Evolutionary conservation across 1,284 basidiomycete species (phyloP), one percentile per base, ranked within the genome.

Genomic region (Salmacisia buchloeana): DNA sequence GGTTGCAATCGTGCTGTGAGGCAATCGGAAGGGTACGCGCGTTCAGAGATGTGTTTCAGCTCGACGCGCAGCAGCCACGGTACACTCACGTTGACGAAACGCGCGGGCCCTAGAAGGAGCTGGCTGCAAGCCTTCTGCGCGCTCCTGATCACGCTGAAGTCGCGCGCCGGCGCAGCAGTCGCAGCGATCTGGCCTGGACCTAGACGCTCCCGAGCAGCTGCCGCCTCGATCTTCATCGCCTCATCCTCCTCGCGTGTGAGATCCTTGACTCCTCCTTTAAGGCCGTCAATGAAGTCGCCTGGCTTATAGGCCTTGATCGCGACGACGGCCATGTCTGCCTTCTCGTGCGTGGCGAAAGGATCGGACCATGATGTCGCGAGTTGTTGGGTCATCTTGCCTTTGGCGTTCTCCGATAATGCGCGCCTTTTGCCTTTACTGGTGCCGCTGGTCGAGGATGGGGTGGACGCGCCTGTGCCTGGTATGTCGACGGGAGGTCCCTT

Each of bases 61-160:
- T n/a, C n/a, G 25, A 27, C 45, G 25, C 45, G 13, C 45, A 25
- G 12, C 10, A 34, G 6, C n/a, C 69, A 62, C 64, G 79, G 60
- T 39, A 70, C 60, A 82, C 89, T 85, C 81, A 92, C 91, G 78
- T 94, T 94, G 67, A 94, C 91, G 82, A 94, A 94, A 70, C 92
- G 87, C 77, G 92, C 92, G 57, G 92, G 92, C 1, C 92, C 92
- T 70, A 94, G 83, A 82, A 94, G 89, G 69, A 94, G 83, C 82
- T 93, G 90, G 74, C 92, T 92, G 83, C 90, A 91, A 82, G 91
- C 90, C 83, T 91, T 88, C 75, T 90, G 87, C 70, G 89, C 89
- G 45, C 89, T 92, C 78, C 91, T 89, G 64, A 94, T 91, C 72
- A 94, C 90, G 75, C 89, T 92, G 75, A 94, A 94, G 78, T 94